A percentile compares a stretch with the other conserved stretches of the same genome.
Conservation (phyloP, 2,329 filamentous ascomycete species). For the Drechslerella dactyloides region DNA sequence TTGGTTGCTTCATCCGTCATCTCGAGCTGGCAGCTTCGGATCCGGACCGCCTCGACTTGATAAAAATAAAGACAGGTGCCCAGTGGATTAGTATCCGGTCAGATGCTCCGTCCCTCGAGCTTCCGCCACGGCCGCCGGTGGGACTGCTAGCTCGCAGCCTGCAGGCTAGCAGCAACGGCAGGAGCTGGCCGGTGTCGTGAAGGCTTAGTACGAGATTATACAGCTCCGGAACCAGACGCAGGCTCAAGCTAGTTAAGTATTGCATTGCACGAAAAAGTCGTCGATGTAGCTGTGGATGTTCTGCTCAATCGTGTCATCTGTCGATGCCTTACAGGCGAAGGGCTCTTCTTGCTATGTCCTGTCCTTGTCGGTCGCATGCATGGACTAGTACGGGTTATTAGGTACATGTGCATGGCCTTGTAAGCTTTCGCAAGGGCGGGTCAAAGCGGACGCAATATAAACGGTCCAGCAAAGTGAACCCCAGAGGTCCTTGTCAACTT, state of each 20-base stretch:
- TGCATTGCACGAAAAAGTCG: slow-evolving; percentile 47
- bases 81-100: slow-evolving; percentile 12
- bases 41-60: slow-evolving; percentile 43
- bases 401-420: slow-evolving; percentile 44
- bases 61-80: slow-evolving; percentile 33
- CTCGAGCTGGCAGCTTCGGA: slow-evolving; percentile 33
- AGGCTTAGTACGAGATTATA: slow-evolving; percentile 34
- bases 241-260: slow-evolving; percentile 32
- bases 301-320: slow-evolving; percentile 47
- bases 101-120: slow-evolving; percentile 22
- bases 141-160: slow-evolving; percentile 11
- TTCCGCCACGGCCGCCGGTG: slow-evolving; percentile 48
- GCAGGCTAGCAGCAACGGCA: slow-evolving; percentile 6
- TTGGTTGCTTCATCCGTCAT: slow-evolving; percentile 49
- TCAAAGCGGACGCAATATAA: slow-evolving; percentile 52
- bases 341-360: slow-evolving; percentile 27
- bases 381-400: slow-evolving; percentile 38
- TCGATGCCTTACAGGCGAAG: slow-evolving; percentile 34
- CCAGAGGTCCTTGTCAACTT: slow-evolving; percentile 50
- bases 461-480: slow-evolving; percentile 49
- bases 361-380: slow-evolving; percentile 50
- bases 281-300: slow-evolving; percentile 37
- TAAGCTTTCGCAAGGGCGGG: slow-evolving; percentile 47
- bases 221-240: slow-evolving; percentile 47
- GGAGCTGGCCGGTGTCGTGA: slow-evolving; percentile 39